Evolutionary conservation across 768 basidiomycete genomes (phyloP).

Genomic region (Trametes villosa): DNA sequence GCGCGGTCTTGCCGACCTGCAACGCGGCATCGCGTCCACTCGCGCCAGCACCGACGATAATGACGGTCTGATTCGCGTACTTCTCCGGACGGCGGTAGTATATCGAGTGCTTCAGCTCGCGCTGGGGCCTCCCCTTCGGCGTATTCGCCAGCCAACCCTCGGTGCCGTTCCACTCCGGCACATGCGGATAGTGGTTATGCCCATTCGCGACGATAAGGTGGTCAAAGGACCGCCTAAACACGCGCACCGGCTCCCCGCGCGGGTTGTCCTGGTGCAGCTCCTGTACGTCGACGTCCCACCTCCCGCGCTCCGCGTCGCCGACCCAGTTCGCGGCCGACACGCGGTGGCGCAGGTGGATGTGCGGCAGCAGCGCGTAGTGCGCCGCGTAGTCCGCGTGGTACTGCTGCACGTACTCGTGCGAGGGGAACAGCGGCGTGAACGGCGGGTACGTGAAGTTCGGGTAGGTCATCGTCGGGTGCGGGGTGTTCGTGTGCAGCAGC

Average conservation of each 20-base stretch:
- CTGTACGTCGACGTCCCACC: slow-evolving; percentile 49
- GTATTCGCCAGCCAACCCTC: slow-evolving; percentile 49
- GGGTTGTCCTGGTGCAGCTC: neutral
- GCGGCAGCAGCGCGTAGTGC: slow-evolving; percentile 42
- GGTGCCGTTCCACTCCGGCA: slow-evolving; percentile 50
- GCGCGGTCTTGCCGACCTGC: slow-evolving; percentile 46
- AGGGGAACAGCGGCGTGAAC: slow-evolving; percentile 54
- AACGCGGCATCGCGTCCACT: slow-evolving; percentile 52
- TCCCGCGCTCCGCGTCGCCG: slow-evolving; percentile 42
- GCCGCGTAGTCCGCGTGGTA: slow-evolving; percentile 52
- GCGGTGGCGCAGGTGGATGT: slow-evolving; percentile 48
- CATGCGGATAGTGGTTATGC: slow-evolving; percentile 55
- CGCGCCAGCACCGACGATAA: slow-evolving; percentile 53
- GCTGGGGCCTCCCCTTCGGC: slow-evolving; percentile 26
- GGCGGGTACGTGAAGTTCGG: slow-evolving; percentile 58
- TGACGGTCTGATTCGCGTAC: slow-evolving; percentile 47
- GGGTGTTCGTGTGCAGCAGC: slow-evolving; percentile 56
- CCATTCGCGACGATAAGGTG: slow-evolving; percentile 63
- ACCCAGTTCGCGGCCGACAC: slow-evolving; percentile 50
- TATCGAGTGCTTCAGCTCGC: slow-evolving; percentile 55
- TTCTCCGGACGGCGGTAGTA: slow-evolving; percentile 53
- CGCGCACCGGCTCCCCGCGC: neutral
- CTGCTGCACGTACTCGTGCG: slow-evolving; percentile 46
- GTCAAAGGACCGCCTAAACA: slow-evolving; percentile 40
- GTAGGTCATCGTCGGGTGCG: slow-evolving; percentile 61